Evolutionary conservation across 2,329 filamentous ascomycete genomes (phyloP), one percentile per base, ranked within the genome.

Genomic region (Colletotrichum eleusines): DNA sequence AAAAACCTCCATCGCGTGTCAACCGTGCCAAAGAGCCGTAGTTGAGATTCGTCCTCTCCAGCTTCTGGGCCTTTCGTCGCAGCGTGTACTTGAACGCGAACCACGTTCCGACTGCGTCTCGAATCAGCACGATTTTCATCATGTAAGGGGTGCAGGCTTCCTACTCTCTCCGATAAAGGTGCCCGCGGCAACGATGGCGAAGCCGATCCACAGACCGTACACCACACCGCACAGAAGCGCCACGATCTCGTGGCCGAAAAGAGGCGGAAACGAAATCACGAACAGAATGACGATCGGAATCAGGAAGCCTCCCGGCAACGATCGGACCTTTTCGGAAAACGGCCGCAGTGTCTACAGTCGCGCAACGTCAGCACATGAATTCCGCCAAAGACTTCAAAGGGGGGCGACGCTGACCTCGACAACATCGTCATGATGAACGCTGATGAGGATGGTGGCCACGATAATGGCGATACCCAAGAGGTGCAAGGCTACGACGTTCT

Each of bases 181-280:
- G 8, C 81, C 81, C 0, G 80, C 81, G 0, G 81, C 78, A 12
- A 82, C 81, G 53, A 83, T 79, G 5, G 75, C 80, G 57, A 83
- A 83, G 5, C 81, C 81, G 20, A 81, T 75, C 80, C 81, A 82
- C 7, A 83, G 72, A 2, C 81, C 81, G 63, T 80, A 83, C 8
- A 83, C 81, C 0, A 82, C 78, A 73, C 81, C 81, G 61, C 78
- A 81, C n/a, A 83, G 72, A 23, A 83, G 74, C n/a, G 78, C 81
- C 53, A 83, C 74, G 50, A 83, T 75, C 67, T 83, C 81, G 68
- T 83, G 81, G 20, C 81, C 81, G 63, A 83, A 83, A 16, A 83
- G 74, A 1, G 81, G 81, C 5, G 81, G 81, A 63, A 83, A 82
- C 3, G 81, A 83, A 46, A 83, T 80, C 44, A 79, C 53, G 57